These are phyloP conservation scores for Fraxinus excelsior DNA, from an alignment of 257 asterid genomes.

Conservation along the genomic window DNA sequence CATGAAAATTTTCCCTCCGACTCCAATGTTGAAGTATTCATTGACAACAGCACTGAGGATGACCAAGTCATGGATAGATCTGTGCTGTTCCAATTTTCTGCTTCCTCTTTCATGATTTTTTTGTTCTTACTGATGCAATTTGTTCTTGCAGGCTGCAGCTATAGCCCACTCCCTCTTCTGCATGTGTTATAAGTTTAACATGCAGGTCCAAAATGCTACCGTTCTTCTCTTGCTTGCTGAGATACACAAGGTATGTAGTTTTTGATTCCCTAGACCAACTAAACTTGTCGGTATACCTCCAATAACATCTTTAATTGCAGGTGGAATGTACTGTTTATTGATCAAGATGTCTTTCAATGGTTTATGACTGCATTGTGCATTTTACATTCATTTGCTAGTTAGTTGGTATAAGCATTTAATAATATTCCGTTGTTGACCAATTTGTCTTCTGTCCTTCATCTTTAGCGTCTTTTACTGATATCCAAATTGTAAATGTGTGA, in stretches of 20 bases:
- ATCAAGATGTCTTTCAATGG: conserved; percentile 7
- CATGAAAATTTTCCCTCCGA: not conserved
- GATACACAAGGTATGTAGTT: conserved; percentile 81
- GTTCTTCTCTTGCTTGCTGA: conserved; percentile 96
- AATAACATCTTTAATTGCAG: conserved; percentile 3
- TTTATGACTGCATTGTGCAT: not conserved
- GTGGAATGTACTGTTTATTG: conserved; percentile 1
- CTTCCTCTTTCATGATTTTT: conserved; percentile 5
- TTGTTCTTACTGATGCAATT: conserved; percentile 30
- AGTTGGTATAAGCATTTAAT: not conserved
- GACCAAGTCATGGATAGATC: not conserved
- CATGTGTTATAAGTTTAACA: conserved; percentile 72
- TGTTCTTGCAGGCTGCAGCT: conserved; percentile 77
- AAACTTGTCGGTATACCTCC: conserved; percentile 6
- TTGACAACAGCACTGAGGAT: not conserved
- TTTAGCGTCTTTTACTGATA: not conserved
- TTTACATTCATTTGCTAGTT: conserved; percentile 15
- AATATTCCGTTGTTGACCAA: not conserved
- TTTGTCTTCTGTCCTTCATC: not conserved
- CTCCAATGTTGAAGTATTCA: not conserved
- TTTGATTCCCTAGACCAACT: conserved; percentile 15
- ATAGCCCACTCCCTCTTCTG: conserved; percentile 83
- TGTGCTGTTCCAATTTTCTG: not conserved
- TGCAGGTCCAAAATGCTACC: conserved; percentile 90
- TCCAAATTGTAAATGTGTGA: not conserved